phyloP scores from a whole-genome alignment of 352 stramenopile species.

The Pythium myriotylum region DNA sequence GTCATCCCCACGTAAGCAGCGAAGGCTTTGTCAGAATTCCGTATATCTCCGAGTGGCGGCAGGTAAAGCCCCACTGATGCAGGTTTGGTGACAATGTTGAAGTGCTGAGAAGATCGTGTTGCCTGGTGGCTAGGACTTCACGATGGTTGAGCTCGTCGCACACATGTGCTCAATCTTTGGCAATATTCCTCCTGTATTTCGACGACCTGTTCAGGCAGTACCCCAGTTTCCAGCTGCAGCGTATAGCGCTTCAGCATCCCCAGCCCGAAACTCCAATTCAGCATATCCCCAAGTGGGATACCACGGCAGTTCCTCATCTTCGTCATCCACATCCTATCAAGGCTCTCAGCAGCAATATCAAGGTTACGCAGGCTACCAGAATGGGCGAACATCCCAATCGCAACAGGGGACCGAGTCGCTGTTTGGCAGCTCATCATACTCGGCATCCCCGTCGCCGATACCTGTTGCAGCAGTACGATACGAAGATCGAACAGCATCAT shows the following conservation, averaged over 20 bases:
- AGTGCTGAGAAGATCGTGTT: too few species aligned
- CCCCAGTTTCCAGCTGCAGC: conserved; percentile 24
- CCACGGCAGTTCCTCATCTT: conserved; percentile 29
- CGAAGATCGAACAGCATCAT: conserved; percentile 49
- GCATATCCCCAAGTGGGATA: conserved; percentile 36
- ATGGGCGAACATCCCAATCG: conserved; percentile 30
- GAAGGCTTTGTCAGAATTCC: conserved; percentile 86
- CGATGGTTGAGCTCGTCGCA: conserved; percentile 80
- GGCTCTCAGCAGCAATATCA: conserved; percentile 26
- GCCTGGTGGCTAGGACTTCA: conserved; percentile 55
- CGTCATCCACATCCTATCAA: conserved; percentile 19
- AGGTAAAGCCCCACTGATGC: conserved; percentile 27
- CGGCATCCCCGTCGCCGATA: conserved; percentile 13
- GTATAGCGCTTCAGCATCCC: conserved; percentile 20
- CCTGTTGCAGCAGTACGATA: conserved; percentile 23
- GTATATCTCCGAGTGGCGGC: conserved; percentile 83
- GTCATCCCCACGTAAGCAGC: conserved; percentile 85
- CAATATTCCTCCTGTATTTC: conserved; percentile 85
- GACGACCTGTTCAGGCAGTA: conserved; percentile 52
- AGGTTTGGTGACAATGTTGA: too few species aligned
- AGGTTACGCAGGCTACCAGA: conserved; percentile 44
- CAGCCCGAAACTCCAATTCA: conserved; percentile 4
- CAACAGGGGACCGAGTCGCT: conserved; percentile 42
- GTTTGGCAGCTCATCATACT: conserved; percentile 38
- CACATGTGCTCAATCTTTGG: conserved; percentile 91